phyloP scores from a whole-genome alignment of 805 yeast genomes.

The Zygosaccharomyces pseudorouxii region DNA sequence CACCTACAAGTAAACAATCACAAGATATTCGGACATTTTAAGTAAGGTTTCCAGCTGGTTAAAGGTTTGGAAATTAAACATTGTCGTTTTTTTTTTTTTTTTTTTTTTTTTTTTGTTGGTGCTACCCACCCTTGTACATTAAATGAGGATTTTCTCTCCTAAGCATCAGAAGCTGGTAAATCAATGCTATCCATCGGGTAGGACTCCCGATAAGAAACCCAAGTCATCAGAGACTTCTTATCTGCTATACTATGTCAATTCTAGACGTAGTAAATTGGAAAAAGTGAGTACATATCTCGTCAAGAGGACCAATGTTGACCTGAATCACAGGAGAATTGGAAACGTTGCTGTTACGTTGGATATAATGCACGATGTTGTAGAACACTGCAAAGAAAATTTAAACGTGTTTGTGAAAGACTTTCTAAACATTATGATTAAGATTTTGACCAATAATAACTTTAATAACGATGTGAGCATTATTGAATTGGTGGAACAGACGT shows the following conservation, averaged over 20 bases:
- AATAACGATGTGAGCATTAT: slow-evolving; percentile 60
- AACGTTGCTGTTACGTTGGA: slow-evolving; percentile 78
- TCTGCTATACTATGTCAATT: slow-evolving; percentile 81
- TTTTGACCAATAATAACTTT: slow-evolving; percentile 37
- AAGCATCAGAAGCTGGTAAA: slow-evolving; percentile 87
- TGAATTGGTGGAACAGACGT: slow-evolving; percentile 48
- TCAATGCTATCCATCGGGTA: slow-evolving; percentile 91
- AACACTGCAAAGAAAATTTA: slow-evolving; percentile 74
- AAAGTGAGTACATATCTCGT: slow-evolving; percentile 72
- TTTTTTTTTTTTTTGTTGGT: neutral
- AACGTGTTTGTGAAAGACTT: slow-evolving; percentile 74
- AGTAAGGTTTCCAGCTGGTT: neutral
- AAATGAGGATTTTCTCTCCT: slow-evolving; percentile 46
- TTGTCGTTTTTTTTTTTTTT: neutral
- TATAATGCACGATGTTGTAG: slow-evolving; percentile 64
- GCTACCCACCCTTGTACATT: neutral
- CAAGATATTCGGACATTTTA: neutral
- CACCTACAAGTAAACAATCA: neutral
- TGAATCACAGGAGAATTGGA: slow-evolving; percentile 60
- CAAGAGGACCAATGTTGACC: slow-evolving; percentile 57
- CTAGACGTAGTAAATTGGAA: slow-evolving; percentile 81
- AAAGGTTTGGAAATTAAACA: neutral
- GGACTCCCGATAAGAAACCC: slow-evolving; percentile 81
- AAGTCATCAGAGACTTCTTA: slow-evolving; percentile 89
- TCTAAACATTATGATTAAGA: slow-evolving; percentile 51